These are phyloP conservation scores for Smittium culicis DNA, from an alignment of 371 early-diverging fungal species.

Conservation along the genomic window DNA sequence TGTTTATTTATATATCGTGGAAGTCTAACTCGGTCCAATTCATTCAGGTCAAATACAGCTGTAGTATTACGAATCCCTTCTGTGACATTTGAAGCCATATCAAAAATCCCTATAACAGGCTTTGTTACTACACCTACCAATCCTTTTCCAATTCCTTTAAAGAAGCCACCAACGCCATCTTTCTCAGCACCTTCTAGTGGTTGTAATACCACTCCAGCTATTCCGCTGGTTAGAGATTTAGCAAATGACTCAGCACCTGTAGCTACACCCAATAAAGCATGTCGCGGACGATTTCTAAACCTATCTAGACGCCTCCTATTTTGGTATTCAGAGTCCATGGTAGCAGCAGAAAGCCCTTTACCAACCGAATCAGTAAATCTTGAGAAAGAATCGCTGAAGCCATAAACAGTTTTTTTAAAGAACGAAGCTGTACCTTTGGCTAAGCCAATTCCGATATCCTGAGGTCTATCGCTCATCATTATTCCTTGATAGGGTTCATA, in stretches of 20 bases:
- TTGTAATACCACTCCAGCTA: constrained; percentile 76
- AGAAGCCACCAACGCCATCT: constrained; percentile 87
- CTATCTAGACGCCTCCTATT: constrained; percentile 62
- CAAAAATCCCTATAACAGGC: constrained; percentile 85
- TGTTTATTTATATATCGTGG: constrained; percentile 80
- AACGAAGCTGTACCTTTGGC: constrained; percentile 86
- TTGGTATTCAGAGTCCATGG: constrained; percentile 87
- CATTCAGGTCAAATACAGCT: constrained; percentile 71
- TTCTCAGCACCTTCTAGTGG: constrained; percentile 86
- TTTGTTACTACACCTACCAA: constrained; percentile 88
- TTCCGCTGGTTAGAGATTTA: constrained; percentile 68
- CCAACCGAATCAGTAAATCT: constrained; percentile 91
- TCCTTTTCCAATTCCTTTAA: constrained; percentile 93
- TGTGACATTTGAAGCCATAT: constrained; percentile 78
- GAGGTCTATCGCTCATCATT: constrained; percentile 85
- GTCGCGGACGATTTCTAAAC: constrained; percentile 78
- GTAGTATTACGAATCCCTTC: constrained; percentile 95
- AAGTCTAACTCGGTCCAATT: constrained; percentile 62
- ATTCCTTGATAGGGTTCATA: constrained; percentile 97
- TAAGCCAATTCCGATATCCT: constrained; percentile 87
- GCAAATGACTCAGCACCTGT: constrained; percentile 81
- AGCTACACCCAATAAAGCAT: constrained; percentile 80
- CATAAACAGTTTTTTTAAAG: constrained; percentile 91
- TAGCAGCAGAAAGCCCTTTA: constrained; percentile 90
- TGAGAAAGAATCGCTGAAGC: constrained; percentile 85